A percentile compares a stretch with the other conserved stretches of the same genome.
phyloP scores from a whole-genome alignment of 176 grass and related monocot genomes.

The Carex kokanica region DNA sequence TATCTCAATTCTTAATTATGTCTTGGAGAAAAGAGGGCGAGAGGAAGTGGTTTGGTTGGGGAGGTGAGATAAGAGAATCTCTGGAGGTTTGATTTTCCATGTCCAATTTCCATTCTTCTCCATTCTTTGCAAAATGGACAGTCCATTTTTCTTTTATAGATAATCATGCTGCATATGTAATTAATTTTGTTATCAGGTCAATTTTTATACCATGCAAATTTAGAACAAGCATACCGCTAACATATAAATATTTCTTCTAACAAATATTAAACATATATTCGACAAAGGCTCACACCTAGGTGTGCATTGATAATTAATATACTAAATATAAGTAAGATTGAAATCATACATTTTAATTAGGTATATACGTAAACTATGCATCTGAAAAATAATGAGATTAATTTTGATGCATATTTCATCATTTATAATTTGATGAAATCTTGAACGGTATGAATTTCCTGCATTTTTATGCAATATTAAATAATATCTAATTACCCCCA shows the following conservation, averaged over 20 bases:
- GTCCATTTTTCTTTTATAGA: background rate
- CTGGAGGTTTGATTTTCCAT: slow-evolving; percentile 26
- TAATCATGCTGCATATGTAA: background rate
- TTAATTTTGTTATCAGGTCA: background rate
- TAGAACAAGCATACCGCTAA: background rate
- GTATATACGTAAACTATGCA: background rate
- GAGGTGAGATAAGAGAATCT: slow-evolving; percentile 42
- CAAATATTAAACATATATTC: no score
- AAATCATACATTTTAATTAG: background rate
- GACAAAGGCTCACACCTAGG: background rate
- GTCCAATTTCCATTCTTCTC: background rate
- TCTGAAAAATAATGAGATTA: background rate
- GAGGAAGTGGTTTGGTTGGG: slow-evolving; percentile 36
- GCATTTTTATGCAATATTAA: background rate
- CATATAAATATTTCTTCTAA: background rate
- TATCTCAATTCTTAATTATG: slow-evolving; percentile 21
- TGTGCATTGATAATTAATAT: background rate
- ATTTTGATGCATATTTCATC: background rate
- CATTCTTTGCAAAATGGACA: background rate
- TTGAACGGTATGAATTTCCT: background rate
- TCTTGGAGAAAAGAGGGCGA: background rate
- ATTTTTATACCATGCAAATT: background rate
- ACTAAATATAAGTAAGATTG: background rate
- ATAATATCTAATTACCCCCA: no score
- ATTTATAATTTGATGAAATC: background rate